These are phyloP conservation scores for Colletotrichum noveboracense DNA, from an alignment of 2,329 filamentous ascomycete genomes.

Conservation along the genomic window DNA sequence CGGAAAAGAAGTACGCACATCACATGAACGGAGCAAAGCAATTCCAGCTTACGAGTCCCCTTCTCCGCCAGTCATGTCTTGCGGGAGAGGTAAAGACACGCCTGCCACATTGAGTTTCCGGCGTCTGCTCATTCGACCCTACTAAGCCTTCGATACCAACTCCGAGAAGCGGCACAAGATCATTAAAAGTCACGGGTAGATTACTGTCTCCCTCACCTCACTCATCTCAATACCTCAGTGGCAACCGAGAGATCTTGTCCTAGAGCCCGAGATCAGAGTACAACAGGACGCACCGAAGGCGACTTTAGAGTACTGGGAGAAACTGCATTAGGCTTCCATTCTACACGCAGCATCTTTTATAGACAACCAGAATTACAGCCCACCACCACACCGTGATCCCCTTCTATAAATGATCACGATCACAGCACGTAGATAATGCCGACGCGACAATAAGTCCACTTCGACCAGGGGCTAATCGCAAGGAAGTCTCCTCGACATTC, in stretches of 20 bases:
- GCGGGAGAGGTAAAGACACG: not conserved
- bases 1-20: not conserved
- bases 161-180: not conserved
- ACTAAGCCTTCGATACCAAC: not conserved
- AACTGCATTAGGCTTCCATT: not conserved
- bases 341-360: not conserved
- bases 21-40: not conserved
- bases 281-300: too few relatives aligned
- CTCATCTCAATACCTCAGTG: not conserved
- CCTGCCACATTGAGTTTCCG: not conserved
- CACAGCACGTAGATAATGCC: not conserved
- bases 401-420: not conserved
- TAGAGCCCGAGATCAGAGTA: too few relatives aligned
- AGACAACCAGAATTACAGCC: not conserved
- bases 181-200: not conserved
- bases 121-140: not conserved
- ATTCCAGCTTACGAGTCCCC: not conserved
- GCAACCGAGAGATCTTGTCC: not conserved
- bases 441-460: not conserved
- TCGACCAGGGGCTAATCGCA: not conserved
- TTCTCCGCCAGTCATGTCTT: fast-evolving
- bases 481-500: not conserved
- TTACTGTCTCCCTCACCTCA: not conserved
- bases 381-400: not conserved
- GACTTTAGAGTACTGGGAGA: too few relatives aligned